phyloP scores from a whole-genome alignment of 1,284 basidiomycete genomes.

The Sporisorium reilianum region DNA sequence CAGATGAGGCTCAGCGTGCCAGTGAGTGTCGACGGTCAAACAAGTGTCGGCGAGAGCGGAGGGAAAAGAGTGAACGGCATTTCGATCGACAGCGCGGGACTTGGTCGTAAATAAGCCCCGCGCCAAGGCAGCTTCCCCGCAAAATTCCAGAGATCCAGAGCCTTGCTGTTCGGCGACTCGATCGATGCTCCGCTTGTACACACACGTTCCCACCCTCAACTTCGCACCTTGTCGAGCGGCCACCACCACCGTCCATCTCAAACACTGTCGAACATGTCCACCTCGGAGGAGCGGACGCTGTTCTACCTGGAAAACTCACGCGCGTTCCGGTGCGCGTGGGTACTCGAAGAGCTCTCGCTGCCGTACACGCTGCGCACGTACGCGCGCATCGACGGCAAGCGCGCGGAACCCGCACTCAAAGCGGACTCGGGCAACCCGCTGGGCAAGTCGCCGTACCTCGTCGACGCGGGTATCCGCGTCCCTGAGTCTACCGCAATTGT shows the following conservation, averaged over 20 bases:
- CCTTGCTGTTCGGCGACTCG: slow-evolving; percentile 14
- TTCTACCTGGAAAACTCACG: slow-evolving; percentile 48
- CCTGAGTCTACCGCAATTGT: slow-evolving; percentile 22
- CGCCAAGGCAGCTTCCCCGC: neutral
- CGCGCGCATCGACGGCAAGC: slow-evolving; percentile 28
- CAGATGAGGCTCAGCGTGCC: neutral
- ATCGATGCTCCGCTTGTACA: neutral
- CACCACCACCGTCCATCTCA: too few species aligned
- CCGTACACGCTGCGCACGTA: slow-evolving; percentile 24
- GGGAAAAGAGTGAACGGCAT: too few species aligned
- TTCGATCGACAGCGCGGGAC: too few species aligned
- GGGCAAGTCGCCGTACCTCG: slow-evolving; percentile 33
- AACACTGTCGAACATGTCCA: too few species aligned
- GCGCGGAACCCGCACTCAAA: slow-evolving; percentile 19
- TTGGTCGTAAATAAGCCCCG: neutral
- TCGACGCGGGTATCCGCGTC: slow-evolving; percentile 15
- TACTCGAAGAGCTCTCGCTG: slow-evolving; percentile 32
- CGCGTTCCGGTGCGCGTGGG: slow-evolving; percentile 36
- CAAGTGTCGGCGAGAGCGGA: too few species aligned
- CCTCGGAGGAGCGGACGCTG: too few species aligned
- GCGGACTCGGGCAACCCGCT: slow-evolving; percentile 27
- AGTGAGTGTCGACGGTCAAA: neutral
- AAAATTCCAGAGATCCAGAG: too few species aligned
- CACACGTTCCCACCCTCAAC: too few species aligned
- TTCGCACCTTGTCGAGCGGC: neutral